A percentile compares a stretch with the other conserved stretches of the same genome.
Evolutionary conservation across 495 filamentous ascomycete species (phyloP).

Genomic region (Xanthoparmelia taractica): DNA sequence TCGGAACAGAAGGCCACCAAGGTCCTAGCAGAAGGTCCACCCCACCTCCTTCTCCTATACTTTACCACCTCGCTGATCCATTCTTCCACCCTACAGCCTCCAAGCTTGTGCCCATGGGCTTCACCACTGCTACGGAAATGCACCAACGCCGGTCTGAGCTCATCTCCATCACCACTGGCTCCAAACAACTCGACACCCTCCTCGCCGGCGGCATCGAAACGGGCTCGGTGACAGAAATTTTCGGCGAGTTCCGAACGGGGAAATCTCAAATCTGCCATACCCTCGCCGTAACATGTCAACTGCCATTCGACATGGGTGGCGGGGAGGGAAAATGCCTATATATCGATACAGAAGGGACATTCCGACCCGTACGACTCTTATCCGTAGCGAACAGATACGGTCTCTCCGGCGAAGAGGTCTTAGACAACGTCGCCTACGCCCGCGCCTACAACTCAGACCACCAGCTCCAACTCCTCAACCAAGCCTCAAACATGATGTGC

Average conservation of each 20-base stretch:
- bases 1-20: slow-evolving; percentile 94
- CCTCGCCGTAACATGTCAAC: slow-evolving; percentile 92
- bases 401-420: slow-evolving; percentile 88
- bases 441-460: slow-evolving; percentile 98
- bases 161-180: slow-evolving; percentile 95
- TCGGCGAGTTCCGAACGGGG: slow-evolving; percentile 95
- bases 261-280: slow-evolving; percentile 99
- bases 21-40: slow-evolving; percentile 78
- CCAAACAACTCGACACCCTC: slow-evolving; percentile 91
- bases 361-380: slow-evolving; percentile 82
- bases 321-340: slow-evolving; percentile 99
- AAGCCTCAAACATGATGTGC: slow-evolving; percentile 97
- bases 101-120: slow-evolving; percentile 95
- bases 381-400: slow-evolving; percentile 91
- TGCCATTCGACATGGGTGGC: slow-evolving; percentile 98
- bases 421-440: slow-evolving; percentile 97
- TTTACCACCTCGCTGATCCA: slow-evolving; percentile 2
- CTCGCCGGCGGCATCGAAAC: slow-evolving; percentile 94
- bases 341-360: slow-evolving; percentile 97
- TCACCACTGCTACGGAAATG: slow-evolving; percentile 99
- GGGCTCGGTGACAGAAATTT: slow-evolving; percentile 96
- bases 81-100: slow-evolving; percentile 51
- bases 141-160: slow-evolving; percentile 90
- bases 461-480: slow-evolving; percentile 86
- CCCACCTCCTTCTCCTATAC: neutral